Base-by-base conservation (phyloP, 1,284 basidiomycete species). In the Rhodotorula sp. region DNA sequence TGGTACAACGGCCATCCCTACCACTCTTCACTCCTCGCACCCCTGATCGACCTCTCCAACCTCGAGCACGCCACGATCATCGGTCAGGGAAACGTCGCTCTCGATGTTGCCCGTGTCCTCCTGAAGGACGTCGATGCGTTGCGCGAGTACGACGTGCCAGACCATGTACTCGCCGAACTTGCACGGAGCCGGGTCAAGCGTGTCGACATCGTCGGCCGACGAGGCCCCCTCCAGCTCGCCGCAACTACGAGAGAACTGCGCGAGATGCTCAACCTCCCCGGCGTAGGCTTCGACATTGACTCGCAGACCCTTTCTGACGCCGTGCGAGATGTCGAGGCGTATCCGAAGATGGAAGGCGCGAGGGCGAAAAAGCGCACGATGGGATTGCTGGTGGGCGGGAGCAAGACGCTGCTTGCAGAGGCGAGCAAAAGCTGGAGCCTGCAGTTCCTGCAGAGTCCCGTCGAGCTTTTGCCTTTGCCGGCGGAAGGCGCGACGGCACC, bases 1-100 rank as follows among this genome's bases (percentile, higher is more conserved):
- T 99, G 95, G 95, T 99, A 99, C 82, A 99, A 96, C 48, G 88
- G 87, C 53, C 94, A 99, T 80, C 94, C 94, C 1, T 83, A 84
- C 48, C 81, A 80, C 34, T 74, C 75, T 10, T 67, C 77, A 2
- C 85, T 81, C 31, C 76, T 86, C 20, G 67, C 74, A 0, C 78
- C 80, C 3, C 75, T 81, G 52, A 57, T 69, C 51, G 78, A 81
- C 13, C 84, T 97, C 0, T 83, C 87, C 46, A 83, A 83, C 44
- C 80, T 87, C 0, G 79, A 83, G 9, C 89, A 93, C 72, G 88
- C 96, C 54, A 87, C 91, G 0, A 82, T 99, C 58, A 89, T 99
- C 57, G 95, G 96, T 0, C 92, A 95, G 71, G 95, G 96, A 22
- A 99, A 99, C 77, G 96, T 99, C 59, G 91, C 94, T 7, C 83